Base-by-base conservation (phyloP, 202 grass and related monocot genomes). In the Bolboschoenoplectus hybrid region DNA sequence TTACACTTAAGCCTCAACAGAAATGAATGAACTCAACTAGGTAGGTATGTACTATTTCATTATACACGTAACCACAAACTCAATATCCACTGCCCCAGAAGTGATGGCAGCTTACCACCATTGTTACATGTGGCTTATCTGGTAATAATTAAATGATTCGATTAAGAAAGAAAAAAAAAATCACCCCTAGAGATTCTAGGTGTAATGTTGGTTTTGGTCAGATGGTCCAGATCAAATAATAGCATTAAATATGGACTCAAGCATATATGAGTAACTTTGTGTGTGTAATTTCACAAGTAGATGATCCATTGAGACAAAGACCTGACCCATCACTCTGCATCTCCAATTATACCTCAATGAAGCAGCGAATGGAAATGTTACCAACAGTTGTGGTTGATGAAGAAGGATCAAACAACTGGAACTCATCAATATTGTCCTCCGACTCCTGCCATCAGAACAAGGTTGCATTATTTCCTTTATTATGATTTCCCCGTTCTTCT, bases 401-500 rank as follows among this genome's bases (percentile, higher is more conserved):
- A 62, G 90, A 98, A 87, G 97, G 97, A 41, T 96, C 91, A 82
- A 92, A 83, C 63, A 98, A 86, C 86, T 82, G 49, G 89, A 98
- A 88, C 38, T 89, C 80, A 71, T 92, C 91, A 64, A 64, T 66
- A 86, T 96, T 91, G 71, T 92, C 92, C 2, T 92, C 93, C 84
- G 90, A 89, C 19, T 98, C 93, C 97, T 96, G 91, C 53, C 50
- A 88, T 16, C 17, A 58, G 34, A 79, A 3, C 2, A 80, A 80
- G 60, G 64, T 79, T 34, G 69, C 45, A 82, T 70, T 61, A 43
- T 26, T 88, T 74, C 43, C 43, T 19, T 41, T 58, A 77, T 39
- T 55, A 77, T 55, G 60, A 83, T 49, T 51, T 50, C 32, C 9
- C 7, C 0, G 3, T 12, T 34, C n/a, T 74, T 58, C 51, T 58